Base-by-base conservation (phyloP, 176 grass and related monocot species). In the Pharus latifolius region DNA sequence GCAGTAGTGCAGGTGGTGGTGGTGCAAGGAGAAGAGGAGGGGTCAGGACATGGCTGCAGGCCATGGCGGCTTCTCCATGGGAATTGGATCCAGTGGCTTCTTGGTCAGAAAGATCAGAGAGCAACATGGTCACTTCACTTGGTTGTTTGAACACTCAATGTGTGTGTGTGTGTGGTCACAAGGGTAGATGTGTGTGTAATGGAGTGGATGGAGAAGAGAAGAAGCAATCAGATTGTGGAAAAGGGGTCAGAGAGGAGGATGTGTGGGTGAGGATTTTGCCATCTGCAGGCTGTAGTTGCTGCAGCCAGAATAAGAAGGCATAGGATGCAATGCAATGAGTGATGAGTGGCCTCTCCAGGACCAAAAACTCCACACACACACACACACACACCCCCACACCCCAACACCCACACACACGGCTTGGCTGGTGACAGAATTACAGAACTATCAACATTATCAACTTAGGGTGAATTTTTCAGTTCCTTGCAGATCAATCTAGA, bases 1-100 rank as follows among this genome's bases (percentile, higher is more conserved):
- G 45, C 17, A 30, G 24, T 10, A 22, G 49, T 29, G 3, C n/a
- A 45, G 70, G 47, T 15, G 58, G 49, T 52, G 70, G 29, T 28
- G 63, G 57, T 26, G 57, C 49, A 17, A 75, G 41, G 34, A 94
- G 51, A 44, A 78, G 33, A 64, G 79, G 29, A 65, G 75, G 85
- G 17, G 58, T 55, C 1, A 91, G 79, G 67, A 49, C 76, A 69
- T 88, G 84, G 77, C 45, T 59, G 67, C n/a, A n/a, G n/a, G n/a
- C n/a, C n/a, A n/a, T n/a, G n/a, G n/a, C n/a, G n/a, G 60, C 70
- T 54, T 37, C 65, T 14, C 69, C 80, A 38, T 87, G 65, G 54
- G 83, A 91, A 67, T 66, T 86, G 68, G 80, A 81, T 82, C 78
- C 83, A 52, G 72, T 88, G 49, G 84, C 71, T 78, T 88, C 88